Evolutionary conservation across 2,329 filamentous ascomycete genomes (phyloP).

Genomic region (Alternaria viburni): DNA sequence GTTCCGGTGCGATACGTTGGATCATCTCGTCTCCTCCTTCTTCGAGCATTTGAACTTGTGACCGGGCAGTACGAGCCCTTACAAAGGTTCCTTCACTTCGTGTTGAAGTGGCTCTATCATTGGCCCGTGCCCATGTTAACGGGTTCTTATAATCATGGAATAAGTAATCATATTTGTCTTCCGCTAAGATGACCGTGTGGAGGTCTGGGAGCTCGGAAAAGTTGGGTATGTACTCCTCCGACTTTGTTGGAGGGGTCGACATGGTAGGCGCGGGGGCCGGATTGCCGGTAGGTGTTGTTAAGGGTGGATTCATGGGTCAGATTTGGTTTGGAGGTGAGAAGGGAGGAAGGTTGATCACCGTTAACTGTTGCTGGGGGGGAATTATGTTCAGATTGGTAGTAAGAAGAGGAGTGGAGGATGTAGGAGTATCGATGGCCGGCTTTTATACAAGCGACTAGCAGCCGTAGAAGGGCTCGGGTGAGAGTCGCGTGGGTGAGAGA

Average conservation of each 20-base stretch:
- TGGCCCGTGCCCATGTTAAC: background rate
- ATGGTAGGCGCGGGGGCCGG: background rate
- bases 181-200: background rate
- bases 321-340: background rate
- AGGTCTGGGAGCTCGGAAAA: background rate
- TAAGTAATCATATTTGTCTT: background rate
- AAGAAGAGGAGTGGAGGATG: background rate
- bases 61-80: background rate
- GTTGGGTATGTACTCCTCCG: background rate
- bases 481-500: background rate
- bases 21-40: background rate
- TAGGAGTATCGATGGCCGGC: background rate
- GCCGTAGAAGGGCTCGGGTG: background rate
- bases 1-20: background rate
- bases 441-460: background rate
- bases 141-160: background rate
- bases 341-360: background rate
- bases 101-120: background rate
- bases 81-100: background rate
- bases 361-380: background rate
- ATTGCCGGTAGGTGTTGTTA: background rate
- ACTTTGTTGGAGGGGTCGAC: background rate
- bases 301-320: background rate
- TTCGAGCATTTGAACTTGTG: background rate
- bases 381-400: background rate